These are phyloP conservation scores for Grammothele lineata DNA, from an alignment of 768 basidiomycete species.

Conservation along the genomic window DNA sequence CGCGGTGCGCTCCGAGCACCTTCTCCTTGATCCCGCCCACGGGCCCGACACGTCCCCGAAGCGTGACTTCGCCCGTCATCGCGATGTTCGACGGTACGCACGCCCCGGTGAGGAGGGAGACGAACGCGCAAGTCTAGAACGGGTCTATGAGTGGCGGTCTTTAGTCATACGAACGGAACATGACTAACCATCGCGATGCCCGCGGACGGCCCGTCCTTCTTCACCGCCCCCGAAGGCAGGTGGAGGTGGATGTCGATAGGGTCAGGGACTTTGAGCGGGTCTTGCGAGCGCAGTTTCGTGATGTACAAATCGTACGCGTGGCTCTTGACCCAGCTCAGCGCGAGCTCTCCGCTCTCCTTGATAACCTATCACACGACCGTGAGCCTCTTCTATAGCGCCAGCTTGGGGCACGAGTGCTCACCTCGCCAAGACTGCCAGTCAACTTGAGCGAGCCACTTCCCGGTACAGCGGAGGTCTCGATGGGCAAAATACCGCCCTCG, in stretches of 20 bases:
- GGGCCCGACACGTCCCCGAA: constrained; percentile 75
- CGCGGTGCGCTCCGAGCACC: constrained; percentile 85
- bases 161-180: no score
- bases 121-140: constrained; percentile 82
- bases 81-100: constrained; percentile 70
- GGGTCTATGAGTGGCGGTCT: no score
- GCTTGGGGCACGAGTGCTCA: constrained; percentile 23
- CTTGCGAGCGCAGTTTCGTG: constrained; percentile 62
- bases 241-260: constrained; percentile 84
- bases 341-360: constrained; percentile 87
- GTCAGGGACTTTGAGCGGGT: constrained; percentile 71
- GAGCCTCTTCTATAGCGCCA: no score
- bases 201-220: constrained; percentile 91
- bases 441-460: constrained; percentile 70
- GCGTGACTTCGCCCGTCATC: constrained; percentile 90
- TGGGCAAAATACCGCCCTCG: constrained; percentile 79
- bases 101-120: constrained; percentile 77
- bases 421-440: constrained; percentile 83
- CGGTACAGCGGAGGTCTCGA: constrained; percentile 79
- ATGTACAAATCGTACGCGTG: constrained; percentile 78
- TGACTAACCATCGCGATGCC: constrained; percentile 77
- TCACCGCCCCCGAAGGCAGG: constrained; percentile 84
- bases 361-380: constrained; percentile 51
- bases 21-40: constrained; percentile 94
- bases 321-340: constrained; percentile 89